Base-by-base conservation (phyloP, 2,329 filamentous ascomycete genomes). In the Monosporascus sp. region DNA sequence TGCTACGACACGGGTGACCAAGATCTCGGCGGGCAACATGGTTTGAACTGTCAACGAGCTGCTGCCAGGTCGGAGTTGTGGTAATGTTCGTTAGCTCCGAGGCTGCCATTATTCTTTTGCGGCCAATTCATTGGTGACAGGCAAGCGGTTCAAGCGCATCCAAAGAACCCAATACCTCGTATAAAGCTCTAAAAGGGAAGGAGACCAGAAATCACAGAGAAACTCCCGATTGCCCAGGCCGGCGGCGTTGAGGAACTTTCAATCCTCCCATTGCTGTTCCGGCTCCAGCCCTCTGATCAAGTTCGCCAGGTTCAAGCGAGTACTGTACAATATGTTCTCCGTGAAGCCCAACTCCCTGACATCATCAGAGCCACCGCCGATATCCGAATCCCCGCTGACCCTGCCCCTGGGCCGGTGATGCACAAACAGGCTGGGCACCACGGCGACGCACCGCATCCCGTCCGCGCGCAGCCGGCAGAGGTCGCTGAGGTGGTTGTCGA, bases 401-500 rank as follows among this genome's bases (percentile, higher is more conserved):
- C 46, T 49, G 3, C 68, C 68, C 22, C 56, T 64, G 20, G 65
- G 59, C 16, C 61, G 63, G 51, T 71, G 68, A 54, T 71, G 67
- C 14, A 68, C 66, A 50, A 71, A 71, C 2, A 71, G 54, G 26
- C 66, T 66, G 17, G 69, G 69, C 45, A 68, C 67, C 34, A 73
- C 64, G 27, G 64, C 66, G 19, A 70, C 52, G 43, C 70, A 71
- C 44, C 60, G 62, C 54, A 65, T 56, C 5, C 61, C 59, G 20
- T 58, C 59, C 6, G 65, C 59, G 38, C 58, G 57, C 14, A 67
- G 59, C n/a, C 64, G 64, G 53, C 71, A 73, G 48, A 73, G 61
- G n/a, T 70, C 62, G 19, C 69, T 67, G 20, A 74, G 61, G 14
- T 68, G 68, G 49, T 68, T 66, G 52, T 76, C 73, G 46, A 68